phyloP scores from a whole-genome alignment of 2,329 filamentous ascomycete species.

The Cladorrhinum sp. region DNA sequence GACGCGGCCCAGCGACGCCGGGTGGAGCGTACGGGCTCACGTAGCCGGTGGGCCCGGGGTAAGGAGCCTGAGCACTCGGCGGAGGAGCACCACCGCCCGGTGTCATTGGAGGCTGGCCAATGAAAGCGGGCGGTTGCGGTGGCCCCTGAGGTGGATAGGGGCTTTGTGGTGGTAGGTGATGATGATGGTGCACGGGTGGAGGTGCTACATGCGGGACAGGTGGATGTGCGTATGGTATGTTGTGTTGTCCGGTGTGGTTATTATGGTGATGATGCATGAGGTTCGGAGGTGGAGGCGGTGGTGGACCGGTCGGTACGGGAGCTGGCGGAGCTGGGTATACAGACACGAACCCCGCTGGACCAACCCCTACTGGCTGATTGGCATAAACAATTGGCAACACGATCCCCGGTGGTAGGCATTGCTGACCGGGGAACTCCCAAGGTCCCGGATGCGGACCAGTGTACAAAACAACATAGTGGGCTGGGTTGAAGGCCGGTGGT shows the following conservation, averaged over 20 bases:
- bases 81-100: not conserved
- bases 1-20: not conserved
- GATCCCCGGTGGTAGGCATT: slow-evolving; percentile 13
- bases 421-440: slow-evolving; percentile 10
- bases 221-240: not conserved
- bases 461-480: slow-evolving; percentile 17
- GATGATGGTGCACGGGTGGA: not conserved
- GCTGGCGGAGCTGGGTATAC: slow-evolving; percentile 13
- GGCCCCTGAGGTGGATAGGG: not conserved
- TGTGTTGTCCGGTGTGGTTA: not conserved
- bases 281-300: slow-evolving; percentile 5
- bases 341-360: slow-evolving; percentile 12
- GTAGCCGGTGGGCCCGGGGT: not conserved
- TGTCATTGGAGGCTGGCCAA: not conserved
- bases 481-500: slow-evolving; percentile 9
- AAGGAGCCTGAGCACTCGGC: not conserved
- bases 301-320: not conserved
- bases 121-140: not conserved
- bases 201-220: not conserved
- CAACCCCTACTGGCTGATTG: slow-evolving; percentile 8
- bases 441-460: slow-evolving; percentile 13
- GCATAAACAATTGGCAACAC: slow-evolving; percentile 15
- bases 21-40: not conserved
- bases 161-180: not conserved
- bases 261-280: not conserved